A percentile compares a stretch with the other conserved stretches of the same genome.
Conservation (phyloP, 208 protist genomes). For the Crithidia expoeki region DNA sequence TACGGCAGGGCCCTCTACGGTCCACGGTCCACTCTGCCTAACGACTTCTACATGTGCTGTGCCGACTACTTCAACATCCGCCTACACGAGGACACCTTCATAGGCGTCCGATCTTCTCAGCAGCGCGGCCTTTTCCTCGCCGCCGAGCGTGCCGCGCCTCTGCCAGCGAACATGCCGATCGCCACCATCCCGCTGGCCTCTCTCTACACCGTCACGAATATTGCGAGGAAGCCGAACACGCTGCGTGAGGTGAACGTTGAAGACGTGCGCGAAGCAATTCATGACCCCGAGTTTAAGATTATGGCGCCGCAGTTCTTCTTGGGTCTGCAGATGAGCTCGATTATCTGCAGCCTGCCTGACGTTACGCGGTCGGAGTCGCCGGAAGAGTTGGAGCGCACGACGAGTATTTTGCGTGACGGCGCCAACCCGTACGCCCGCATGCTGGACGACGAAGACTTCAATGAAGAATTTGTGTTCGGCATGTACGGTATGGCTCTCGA, state of each 20-base stretch:
- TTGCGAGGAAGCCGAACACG: constrained; percentile 67
- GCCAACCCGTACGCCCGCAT: constrained; percentile 84
- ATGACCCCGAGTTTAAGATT: constrained; percentile 72
- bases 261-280: constrained; percentile 65
- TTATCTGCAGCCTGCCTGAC: constrained; percentile 72
- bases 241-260: constrained; percentile 59
- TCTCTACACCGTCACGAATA: constrained; percentile 76
- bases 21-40: constrained; percentile 64
- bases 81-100: constrained; percentile 78
- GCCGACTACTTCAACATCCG: constrained; percentile 60
- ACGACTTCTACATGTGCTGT: constrained; percentile 77
- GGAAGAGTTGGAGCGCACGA: constrained; percentile 49
- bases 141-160: constrained; percentile 17
- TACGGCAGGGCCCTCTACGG: constrained; percentile 80
- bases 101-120: constrained; percentile 85
- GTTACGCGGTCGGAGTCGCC: constrained; percentile 41
- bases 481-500: constrained; percentile 93
- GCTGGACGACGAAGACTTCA: constrained; percentile 92
- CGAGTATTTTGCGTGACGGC: constrained; percentile 47
- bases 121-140: constrained; percentile 81
- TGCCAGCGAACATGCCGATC: constrained; percentile 78
- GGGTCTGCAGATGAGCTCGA: constrained; percentile 81
- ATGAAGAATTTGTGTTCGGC: constrained; percentile 84
- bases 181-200: constrained; percentile 77
- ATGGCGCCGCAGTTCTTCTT: constrained; percentile 90